Evolutionary conservation across 1,284 basidiomycete species (phyloP), one percentile per base, ranked within the genome.

Genomic region (Cerrena zonata): DNA sequence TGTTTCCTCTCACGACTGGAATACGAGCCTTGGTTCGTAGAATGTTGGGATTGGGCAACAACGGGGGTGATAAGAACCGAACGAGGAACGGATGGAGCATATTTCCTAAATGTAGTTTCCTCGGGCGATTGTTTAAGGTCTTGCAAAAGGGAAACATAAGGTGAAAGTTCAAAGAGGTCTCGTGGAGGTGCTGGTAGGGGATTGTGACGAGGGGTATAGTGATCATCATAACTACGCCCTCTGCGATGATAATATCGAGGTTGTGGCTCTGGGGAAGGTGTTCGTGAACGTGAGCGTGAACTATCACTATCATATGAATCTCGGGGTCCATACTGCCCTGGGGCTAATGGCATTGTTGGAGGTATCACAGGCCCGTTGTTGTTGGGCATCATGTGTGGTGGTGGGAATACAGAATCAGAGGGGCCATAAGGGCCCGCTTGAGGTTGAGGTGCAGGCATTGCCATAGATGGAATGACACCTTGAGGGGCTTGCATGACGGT

Each of bases 101-200:
- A 21, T 19, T 26, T 39, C 26, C 26, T 41, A 19, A 37, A 22
- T 5, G 49, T 26, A 22, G 25, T 51, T 24, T 55, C 56, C 18
- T 53, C 56, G 18, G 50, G 40, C 19, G 55, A 51, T 10, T 41
- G 48, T 12, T 39, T 45, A 10, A 57, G 34, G 30, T 52, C 40
- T 23, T 48, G 18, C 7, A 57, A 41, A 4, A 57, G 47, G 10
- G 39, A 23, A 24, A 51, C 39, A 21, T 55, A 52, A 2, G 54
- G 53, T 4, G 53, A 49, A 5, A 15, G 22, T 23, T 55, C 53
- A 26, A 57, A 54, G 11, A 57, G 23, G 34, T 53, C 51, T 25
- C 45, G 42, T 11, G 56, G 56, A 7, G 56, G 56, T 7, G 36
- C 15, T 10, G 56, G 56, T 11, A 57, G 47, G 4, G 56, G 56